Evolutionary conservation across 306 rosid genomes (phyloP), one percentile per base, ranked within the genome.

Genomic region (Cucurbita argyrosperma): DNA sequence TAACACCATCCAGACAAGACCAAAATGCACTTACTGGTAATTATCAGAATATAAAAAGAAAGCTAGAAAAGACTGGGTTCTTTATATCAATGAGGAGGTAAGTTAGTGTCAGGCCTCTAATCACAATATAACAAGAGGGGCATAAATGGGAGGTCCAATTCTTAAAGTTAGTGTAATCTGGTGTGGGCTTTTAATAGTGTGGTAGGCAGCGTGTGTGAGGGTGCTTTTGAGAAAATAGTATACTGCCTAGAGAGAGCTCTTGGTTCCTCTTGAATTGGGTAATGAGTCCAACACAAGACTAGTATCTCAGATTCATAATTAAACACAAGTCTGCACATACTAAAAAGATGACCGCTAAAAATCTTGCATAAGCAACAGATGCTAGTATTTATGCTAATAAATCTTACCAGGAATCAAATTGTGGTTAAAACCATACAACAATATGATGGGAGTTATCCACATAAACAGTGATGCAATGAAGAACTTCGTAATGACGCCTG

Each of bases 401-500:
- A 72, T 10, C 69, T 78, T 86, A 89, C 97, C 98, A 19, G 97
- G 97, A 81, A 90, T 79, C 58, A 83, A 76, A 79, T 89, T 85
- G 70, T 90, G 78, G 85, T 90, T 90, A 74, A 90, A 90, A 30
- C 83, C 92, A 78, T 86, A 80, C 66, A 93, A 80, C 59, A 90
- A 81, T 40, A 93, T 90, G 68, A 87, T 71, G n/a, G 97, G 98
- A 61, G 76, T 76, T 9, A 83, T 80, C 93, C 90, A 91, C 93
- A 90, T 90, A 71, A 92, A 78, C 78, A 90, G 5, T 8, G 98
- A 92, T 0, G 96, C 88, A 74, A 82, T 63, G 71, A 90, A 74
- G 80, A 92, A 92, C 78, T 90, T 92, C 70, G 67, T 78, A 77
- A 90, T 77, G 10, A 90, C 96, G 30, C 74, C 81, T 16, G 81